Base-by-base conservation (phyloP, 768 basidiomycete species). In the Lactarius hatsudake region DNA sequence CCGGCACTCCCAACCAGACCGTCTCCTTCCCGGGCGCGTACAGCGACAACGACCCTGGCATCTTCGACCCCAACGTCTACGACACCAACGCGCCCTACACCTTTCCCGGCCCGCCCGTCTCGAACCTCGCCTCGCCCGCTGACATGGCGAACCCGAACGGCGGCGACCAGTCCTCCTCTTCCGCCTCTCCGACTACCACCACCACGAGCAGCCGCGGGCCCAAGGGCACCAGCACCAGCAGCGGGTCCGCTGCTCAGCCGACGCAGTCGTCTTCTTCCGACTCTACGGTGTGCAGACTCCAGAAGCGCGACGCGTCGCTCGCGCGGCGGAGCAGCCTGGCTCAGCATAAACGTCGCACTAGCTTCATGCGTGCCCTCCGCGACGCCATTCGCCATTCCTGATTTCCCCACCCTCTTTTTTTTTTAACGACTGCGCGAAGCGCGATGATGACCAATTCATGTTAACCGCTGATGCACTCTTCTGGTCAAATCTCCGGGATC, bases 11-110 rank as follows among this genome's bases (percentile, higher is more conserved):
- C 3, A 76, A 72, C 66, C 84, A 87, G 59, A 84, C 86, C 40
- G 89, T 89, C 48, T 79, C 77, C 42, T 80, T 93, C 66, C 91
- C 91, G 1, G 91, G 91, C 28, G 90, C 84, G 20, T 93, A 93
- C 78, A 81, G 74, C 30, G 87, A 89, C 73, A 80, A 72, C 42
- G 89, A 92, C 70, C 85, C 90, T 4, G 91, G 91, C 56, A 88
- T 93, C 74, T 84, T 84, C 65, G 85, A 81, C 67, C 80, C 82
- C n/a, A 73, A 77, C 51, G 83, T 71, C 3, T 71, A 63, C 38
- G 8, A 56, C n/a, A 1, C 43, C 43, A 17, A n/a, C 13, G 5
- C 48, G 18, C 1, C 18, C 0, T 71, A 71, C 59, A 2, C 1
- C 4, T 71, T 71, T 26, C 71, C 71, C 38, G 71, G 71, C 23